Conservation (phyloP, 2,329 filamentous ascomycete species). For the Penicillium sp. region DNA sequence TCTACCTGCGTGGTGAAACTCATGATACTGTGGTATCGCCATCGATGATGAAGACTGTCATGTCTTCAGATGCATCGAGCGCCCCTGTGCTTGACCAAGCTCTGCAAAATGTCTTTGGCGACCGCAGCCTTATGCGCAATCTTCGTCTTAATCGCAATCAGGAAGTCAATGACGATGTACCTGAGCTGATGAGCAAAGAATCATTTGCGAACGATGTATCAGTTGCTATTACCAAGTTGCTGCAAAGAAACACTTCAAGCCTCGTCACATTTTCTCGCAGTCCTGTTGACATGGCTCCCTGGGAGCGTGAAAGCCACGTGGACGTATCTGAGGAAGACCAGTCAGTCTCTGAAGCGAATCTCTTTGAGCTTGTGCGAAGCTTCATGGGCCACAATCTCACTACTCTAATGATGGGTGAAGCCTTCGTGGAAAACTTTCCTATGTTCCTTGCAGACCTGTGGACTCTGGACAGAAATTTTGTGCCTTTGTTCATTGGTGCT, state of each 20-base stretch:
- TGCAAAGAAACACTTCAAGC: conserved; percentile 49
- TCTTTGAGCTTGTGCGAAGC: conserved; percentile 52
- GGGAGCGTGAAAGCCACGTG: conserved; percentile 55
- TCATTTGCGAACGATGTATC: conserved; percentile 45
- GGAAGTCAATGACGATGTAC: conserved; percentile 36
- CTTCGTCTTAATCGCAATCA: conserved; percentile 33
- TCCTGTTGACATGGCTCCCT: conserved; percentile 57
- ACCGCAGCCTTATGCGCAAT: conserved; percentile 35
- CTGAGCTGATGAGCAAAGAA: conserved; percentile 45
- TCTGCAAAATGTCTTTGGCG: conserved; percentile 44
- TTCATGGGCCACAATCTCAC: conserved; percentile 51
- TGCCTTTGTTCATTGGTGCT: conserved; percentile 52
- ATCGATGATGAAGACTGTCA: conserved; percentile 42
- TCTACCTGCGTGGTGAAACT: conserved; percentile 48
- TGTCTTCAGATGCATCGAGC: conserved; percentile 32
- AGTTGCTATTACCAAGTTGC: conserved; percentile 33
- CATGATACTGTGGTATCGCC: conserved; percentile 51
- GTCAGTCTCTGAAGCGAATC: conserved; percentile 49
- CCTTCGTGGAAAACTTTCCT: conserved; percentile 51
- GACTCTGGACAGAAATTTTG: conserved; percentile 52
- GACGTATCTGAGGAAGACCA: conserved; percentile 38
- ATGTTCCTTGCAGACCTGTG: conserved; percentile 53
- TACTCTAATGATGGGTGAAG: conserved; percentile 51
- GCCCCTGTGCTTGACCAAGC: conserved; percentile 32
- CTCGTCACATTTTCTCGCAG: conserved; percentile 58